Evolutionary conservation across 306 rosid genomes (phyloP), one percentile per base, ranked within the genome.

Genomic region (Cajanus cajan): DNA sequence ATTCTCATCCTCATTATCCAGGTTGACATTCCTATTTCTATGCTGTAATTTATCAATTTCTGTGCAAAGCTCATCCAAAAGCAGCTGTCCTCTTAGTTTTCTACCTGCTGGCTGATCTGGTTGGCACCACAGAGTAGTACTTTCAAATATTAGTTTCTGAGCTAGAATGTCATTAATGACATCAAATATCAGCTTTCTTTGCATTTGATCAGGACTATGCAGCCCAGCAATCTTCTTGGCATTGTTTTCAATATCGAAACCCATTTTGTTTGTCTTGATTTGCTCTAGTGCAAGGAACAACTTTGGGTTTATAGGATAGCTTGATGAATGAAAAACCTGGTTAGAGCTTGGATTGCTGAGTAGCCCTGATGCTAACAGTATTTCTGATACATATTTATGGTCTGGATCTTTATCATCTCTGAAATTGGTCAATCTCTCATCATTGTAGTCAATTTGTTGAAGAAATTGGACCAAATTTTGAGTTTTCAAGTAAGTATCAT

Each of bases 181-280:
- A 62, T 96, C 98, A 48, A 96, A 89, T 68, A 90, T 67, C 65
- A 90, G 97, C 79, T 84, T 90, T 78, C 98, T 91, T 73, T 88
- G 92, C 62, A 78, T 80, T 85, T 82, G 52, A 31, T 86, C 68
- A 14, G 68, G 80, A 37, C 61, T 66, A 9, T 43, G 52, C 8
- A 8, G 48, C 54, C 14, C 59, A 47, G 18, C 19, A n/a, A 59
- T 71, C 43, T 34, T 83, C 65, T 67, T 61, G 21, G 55, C 31
- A 69, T 22, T 44, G 41, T 73, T 14, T 24, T 76, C 83, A 28
- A 89, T 76, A 40, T 77, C 47, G 44, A 33, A 73, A 79, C 73
- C 72, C 81, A 55, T 71, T 74, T 73, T 76, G 84, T 59, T 73
- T 76, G 77, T 71, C 80, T 68, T 80, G 68, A 67, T 77, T 80